Base-by-base conservation (phyloP, 2,329 filamentous ascomycete genomes). In the Trichoderma sp. region DNA sequence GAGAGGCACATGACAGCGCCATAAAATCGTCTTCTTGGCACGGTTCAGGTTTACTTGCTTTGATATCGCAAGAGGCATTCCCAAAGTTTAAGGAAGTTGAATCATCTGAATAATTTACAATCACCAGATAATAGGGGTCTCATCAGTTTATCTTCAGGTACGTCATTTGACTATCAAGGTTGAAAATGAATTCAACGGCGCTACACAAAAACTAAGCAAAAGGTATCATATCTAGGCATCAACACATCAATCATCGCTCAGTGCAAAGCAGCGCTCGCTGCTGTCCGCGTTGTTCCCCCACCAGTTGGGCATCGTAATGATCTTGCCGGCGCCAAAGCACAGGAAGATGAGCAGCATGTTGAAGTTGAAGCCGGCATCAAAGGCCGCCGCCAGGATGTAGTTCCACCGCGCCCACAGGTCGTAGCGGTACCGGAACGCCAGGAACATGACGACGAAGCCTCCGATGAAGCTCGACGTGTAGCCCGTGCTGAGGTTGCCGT, bases 341-440 rank as follows among this genome's bases (percentile, higher is more conserved):
- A 89, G 74, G 75, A 89, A 89, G n/a, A 88, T 84, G 21, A 89
- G 78, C 70, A 90, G 72, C 82, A 89, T 83, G 71, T 88, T 87
- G 24, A 89, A 78, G 74, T 89, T 89, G 74, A 87, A 89, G 0
- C 86, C 87, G 0, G 87, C 86, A 75, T 89, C 87, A 72, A 89
- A 86, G 1, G 87, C 87, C 1, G 87, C 87, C 0, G 86, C 87
- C 18, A 89, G 75, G 39, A 89, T 83, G 72, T 88, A 89, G 71
- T 88, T 89, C 76, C 88, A 89, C 18, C 83, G 77, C 59, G 85
- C 84, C 86, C 87, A 89, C 8, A 87, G 77, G 66, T 85, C 80
- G 68, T 87, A 88, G 16, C 84, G 80, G 37, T 84, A 81, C 0
- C 86, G 78, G 70, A 86, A 89, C 5, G 83, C 83, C 81, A 83